phyloP scores from a whole-genome alignment of 768 basidiomycete genomes.

The Phylloporus sp. region DNA sequence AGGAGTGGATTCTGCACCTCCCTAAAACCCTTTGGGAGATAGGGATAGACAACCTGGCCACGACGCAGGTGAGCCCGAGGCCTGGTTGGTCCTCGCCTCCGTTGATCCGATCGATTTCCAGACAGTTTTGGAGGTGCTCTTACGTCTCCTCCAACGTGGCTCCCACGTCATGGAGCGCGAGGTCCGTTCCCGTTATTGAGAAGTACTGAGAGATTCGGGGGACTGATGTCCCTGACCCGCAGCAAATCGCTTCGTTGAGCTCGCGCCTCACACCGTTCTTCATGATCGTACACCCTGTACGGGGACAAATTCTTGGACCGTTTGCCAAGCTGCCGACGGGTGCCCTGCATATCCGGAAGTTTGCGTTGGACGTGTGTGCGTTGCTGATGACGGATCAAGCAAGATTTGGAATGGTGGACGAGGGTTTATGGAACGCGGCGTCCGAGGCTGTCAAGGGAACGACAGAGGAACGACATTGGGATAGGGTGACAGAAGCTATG shows the following conservation, averaged over 20 bases:
- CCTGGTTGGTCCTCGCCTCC: neutral
- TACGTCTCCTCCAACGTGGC: conserved; percentile 55
- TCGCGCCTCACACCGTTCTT: conserved; percentile 78
- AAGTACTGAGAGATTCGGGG: conserved; percentile 1
- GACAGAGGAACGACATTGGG: conserved; percentile 26
- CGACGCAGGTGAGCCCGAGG: conserved; percentile 55
- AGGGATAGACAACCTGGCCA: conserved; percentile 47
- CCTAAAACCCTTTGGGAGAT: conserved; percentile 86
- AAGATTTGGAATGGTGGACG: conserved; percentile 10
- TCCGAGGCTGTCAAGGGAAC: conserved; percentile 27
- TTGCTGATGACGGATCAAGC: conserved; percentile 23
- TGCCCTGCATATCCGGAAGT: conserved; percentile 39
- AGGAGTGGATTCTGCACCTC: conserved; percentile 69
- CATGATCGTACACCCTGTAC: conserved; percentile 64
- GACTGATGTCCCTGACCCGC: conserved; percentile 16
- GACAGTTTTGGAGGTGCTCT: conserved; percentile 57
- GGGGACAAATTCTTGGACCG: conserved; percentile 72
- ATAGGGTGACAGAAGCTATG: conserved; percentile 30
- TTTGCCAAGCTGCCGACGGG: conserved; percentile 58
- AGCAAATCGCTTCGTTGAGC: conserved; percentile 49
- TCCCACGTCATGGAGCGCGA: conserved; percentile 39
- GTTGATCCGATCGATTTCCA: conserved; percentile 22
- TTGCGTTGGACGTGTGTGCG: conserved; percentile 61
- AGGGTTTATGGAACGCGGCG: conserved; percentile 19
- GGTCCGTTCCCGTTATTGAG: conserved; percentile 33